Evolutionary conservation across 768 basidiomycete genomes (phyloP), one percentile per base, ranked within the genome.

Genomic region (Lactarius akahatsu): DNA sequence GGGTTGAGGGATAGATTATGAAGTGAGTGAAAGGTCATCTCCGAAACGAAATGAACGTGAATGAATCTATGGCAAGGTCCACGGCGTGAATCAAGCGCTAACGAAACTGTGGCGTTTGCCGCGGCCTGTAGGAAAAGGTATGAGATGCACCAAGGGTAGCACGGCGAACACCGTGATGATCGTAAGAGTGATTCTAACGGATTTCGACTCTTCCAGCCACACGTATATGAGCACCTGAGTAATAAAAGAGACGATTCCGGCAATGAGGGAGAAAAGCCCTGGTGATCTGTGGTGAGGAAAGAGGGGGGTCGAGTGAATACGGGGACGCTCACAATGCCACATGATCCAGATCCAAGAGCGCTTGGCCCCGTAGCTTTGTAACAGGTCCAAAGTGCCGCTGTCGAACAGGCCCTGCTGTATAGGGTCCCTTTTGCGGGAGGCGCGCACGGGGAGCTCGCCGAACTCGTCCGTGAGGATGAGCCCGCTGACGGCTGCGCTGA

Each of bases 401-500:
- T 69, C 65, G 43, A 67, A 69, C 16, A 59, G 36, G 23, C 68
- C 68, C 26, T 69, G 61, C 30, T 65, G 67, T 30, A 64, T 61
- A 10, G 57, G 60, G 26, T 68, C 61, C n/a, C 26, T 30, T 26
- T 43, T 64, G 1, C 64, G 63, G 9, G 69, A 69, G 3, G 69
- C 67, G 2, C 64, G 55, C 23, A 70, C 66, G 8, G 69, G 69
- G 13, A 70, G 61, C 43, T 59, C 64, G 4, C 67, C 63, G 20
- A 70, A 69, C 36, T 69, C 63, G 30, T 65, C 67, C 23, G 50
- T 70, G 1, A 70, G 67, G 43, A 70, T 60, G 45, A 69, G 64
- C 15, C 67, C 68, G 61, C 67, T 69, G 52, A 62, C 41, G 6
- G 67, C 62, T 1, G 67, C 67, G 61, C 67, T 69, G 23, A 64